phyloP scores from a whole-genome alignment of 1,139 yeast species.

The Geotrichum aggregatum region DNA sequence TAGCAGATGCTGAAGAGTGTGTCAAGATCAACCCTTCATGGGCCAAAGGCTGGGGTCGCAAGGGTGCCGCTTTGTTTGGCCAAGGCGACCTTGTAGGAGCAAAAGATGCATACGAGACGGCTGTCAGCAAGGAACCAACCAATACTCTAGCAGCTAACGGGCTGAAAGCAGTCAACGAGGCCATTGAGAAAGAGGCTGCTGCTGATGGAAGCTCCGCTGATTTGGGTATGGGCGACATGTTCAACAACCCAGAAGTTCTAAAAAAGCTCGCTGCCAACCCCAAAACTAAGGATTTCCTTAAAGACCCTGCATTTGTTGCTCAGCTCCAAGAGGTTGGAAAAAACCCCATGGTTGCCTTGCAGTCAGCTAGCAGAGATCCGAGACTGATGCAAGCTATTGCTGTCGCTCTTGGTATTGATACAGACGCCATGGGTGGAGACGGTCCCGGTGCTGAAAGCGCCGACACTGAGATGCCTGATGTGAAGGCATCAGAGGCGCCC shows the following conservation, averaged over 20 bases:
- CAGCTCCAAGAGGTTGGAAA: constrained; percentile 62
- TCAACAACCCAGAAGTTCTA: constrained; percentile 75
- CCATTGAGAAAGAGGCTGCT: constrained; percentile 43
- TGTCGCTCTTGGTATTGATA: constrained; percentile 73
- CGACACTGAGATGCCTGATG: constrained; percentile 24
- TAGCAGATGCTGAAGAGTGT: constrained; percentile 79
- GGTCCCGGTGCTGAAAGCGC: constrained; percentile 24
- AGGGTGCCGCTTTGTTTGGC: constrained; percentile 90
- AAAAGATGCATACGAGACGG: constrained; percentile 66
- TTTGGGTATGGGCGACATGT: constrained; percentile 71
- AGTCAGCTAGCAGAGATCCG: constrained; percentile 68
- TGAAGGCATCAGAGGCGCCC: constrained; percentile 31
- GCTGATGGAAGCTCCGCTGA: constrained; percentile 55
- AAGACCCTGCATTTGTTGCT: constrained; percentile 77
- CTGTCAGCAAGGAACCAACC: constrained; percentile 72
- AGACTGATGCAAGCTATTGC: constrained; percentile 87
- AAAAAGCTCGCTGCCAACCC: constrained; percentile 77
- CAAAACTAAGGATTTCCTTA: constrained; percentile 78
- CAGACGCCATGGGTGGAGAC: constrained; percentile 40
- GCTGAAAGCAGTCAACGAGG: constrained; percentile 60
- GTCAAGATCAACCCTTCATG: constrained; percentile 73
- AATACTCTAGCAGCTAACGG: constrained; percentile 91
- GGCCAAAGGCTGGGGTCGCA: constrained; percentile 94
- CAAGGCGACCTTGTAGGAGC: constrained; percentile 60
- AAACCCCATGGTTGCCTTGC: constrained; percentile 66